Evolutionary conservation across 2,329 filamentous ascomycete genomes (phyloP).

Genomic region (Apiospora sp.): DNA sequence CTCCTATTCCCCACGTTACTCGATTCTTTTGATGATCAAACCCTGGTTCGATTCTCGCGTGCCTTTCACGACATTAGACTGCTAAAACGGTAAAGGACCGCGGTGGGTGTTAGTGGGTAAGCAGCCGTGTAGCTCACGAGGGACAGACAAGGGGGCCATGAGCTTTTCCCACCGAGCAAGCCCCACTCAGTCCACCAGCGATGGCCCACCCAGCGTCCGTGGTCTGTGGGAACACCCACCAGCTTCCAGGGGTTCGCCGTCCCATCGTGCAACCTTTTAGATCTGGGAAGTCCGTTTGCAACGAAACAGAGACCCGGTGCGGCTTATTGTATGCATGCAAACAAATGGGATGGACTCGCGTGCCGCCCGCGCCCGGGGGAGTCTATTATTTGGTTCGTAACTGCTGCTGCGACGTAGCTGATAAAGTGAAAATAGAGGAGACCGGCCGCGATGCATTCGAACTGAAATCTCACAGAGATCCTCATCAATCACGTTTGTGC

Average conservation of each 20-base stretch:
- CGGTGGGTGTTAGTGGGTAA: background rate
- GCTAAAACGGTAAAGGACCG: background rate
- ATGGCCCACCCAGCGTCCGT: background rate
- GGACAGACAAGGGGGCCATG: constrained; percentile 4
- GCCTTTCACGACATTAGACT: background rate
- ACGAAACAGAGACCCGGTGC: background rate
- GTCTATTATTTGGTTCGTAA: background rate
- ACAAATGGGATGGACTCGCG: background rate
- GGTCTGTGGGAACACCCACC: background rate
- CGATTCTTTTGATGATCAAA: constrained; percentile 1
- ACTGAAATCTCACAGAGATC: constrained; percentile 16
- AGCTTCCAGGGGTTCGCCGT: constrained; percentile 2
- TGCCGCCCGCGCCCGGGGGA: background rate
- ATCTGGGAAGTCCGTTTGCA: constrained; percentile 14
- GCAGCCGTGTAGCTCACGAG: background rate
- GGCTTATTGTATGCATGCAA: background rate
- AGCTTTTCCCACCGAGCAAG: background rate
- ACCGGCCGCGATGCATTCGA: background rate
- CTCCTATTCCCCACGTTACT: constrained; percentile 12
- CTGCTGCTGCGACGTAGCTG: background rate
- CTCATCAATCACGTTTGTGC: constrained; percentile 1
- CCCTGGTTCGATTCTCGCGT: constrained; percentile 10
- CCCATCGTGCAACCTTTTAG: constrained; percentile 7
- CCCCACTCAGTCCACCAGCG: background rate
- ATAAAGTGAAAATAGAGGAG: constrained; percentile 15